Evolutionary conservation across 2,329 filamentous ascomycete genomes (phyloP).

Genomic region (Pseudogymnoascus sp.): DNA sequence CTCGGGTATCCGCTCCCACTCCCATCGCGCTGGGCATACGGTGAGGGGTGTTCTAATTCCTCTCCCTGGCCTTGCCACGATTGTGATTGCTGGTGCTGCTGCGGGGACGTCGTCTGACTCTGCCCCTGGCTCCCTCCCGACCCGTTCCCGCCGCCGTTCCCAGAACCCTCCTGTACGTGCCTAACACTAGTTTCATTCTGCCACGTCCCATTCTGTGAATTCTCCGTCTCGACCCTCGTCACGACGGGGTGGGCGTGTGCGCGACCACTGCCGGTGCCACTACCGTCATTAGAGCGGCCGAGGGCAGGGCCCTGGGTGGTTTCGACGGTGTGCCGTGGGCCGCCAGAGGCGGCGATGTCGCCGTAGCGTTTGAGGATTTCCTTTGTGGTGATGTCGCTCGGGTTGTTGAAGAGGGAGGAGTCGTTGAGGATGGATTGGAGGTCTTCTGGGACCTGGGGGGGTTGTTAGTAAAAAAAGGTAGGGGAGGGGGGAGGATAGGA

Average conservation of each 20-base stretch:
- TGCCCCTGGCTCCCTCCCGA: slow-evolving; percentile 14
- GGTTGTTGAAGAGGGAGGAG: slow-evolving; percentile 68
- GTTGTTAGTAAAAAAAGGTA: too few relatives aligned
- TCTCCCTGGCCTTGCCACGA: slow-evolving; percentile 31
- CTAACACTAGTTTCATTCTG: slow-evolving; percentile 78
- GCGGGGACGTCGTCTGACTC: slow-evolving; percentile 40
- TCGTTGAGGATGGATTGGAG: slow-evolving; percentile 80
- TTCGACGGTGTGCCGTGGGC: slow-evolving; percentile 51
- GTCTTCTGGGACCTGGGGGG: slow-evolving; percentile 75
- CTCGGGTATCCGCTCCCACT: not conserved
- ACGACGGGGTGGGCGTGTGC: slow-evolving; percentile 42
- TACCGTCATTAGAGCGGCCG: slow-evolving; percentile 45
- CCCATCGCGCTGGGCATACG: slow-evolving; percentile 19
- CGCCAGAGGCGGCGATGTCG: slow-evolving; percentile 50
- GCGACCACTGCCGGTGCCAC: slow-evolving; percentile 28
- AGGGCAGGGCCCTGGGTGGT: slow-evolving; percentile 30
- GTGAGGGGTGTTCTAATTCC: slow-evolving; percentile 21
- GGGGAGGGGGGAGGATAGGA: too few relatives aligned
- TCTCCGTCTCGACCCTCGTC: slow-evolving; percentile 77
- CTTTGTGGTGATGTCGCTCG: slow-evolving; percentile 86
- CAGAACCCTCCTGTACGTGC: slow-evolving; percentile 57
- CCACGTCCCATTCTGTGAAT: slow-evolving; percentile 59
- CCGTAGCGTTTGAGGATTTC: slow-evolving; percentile 93
- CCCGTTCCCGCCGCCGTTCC: slow-evolving; percentile 26
- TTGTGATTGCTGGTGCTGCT: slow-evolving; percentile 28